Conservation (phyloP, 2,329 filamentous ascomycete species). For the Hirsutella minnesotensis region DNA sequence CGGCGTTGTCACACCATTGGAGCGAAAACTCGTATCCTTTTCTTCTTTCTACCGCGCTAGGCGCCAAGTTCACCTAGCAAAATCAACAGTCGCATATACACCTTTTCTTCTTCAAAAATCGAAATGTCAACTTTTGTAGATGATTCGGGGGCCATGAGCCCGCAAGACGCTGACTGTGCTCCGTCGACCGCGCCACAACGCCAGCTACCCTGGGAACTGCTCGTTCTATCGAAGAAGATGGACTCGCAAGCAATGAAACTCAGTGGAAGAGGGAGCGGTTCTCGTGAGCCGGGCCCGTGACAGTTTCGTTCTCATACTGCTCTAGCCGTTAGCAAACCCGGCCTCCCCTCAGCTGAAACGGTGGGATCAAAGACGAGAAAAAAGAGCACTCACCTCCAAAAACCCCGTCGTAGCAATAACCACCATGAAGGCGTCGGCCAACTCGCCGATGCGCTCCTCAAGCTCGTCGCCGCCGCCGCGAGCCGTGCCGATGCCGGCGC, state of each 20-base stretch:
- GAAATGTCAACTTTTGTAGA: too few species aligned
- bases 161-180: too few species aligned
- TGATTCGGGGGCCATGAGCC: too few species aligned
- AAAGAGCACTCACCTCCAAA: slow-evolving; percentile 55
- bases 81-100: background rate
- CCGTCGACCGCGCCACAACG: background rate
- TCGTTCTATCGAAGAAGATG: too few species aligned
- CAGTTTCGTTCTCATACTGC: slow-evolving; percentile 29
- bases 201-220: too few species aligned
- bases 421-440: slow-evolving; percentile 77
- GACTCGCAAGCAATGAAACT: too few species aligned
- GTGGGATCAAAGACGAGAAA: background rate
- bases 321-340: slow-evolving; percentile 8
- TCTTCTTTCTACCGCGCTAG: too few species aligned
- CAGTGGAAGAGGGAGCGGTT: slow-evolving; percentile 28
- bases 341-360: background rate
- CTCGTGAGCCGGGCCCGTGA: slow-evolving; percentile 19
- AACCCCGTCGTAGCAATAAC: slow-evolving; percentile 76
- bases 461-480: slow-evolving; percentile 26
- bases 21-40: too few species aligned
- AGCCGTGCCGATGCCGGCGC: slow-evolving; percentile 58
- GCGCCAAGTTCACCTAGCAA: too few species aligned
- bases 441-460: slow-evolving; percentile 55
- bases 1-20: too few species aligned
- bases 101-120: background rate